phyloP scores from a whole-genome alignment of 2,329 filamentous ascomycete species.

The Microcyclospora pomicola region DNA sequence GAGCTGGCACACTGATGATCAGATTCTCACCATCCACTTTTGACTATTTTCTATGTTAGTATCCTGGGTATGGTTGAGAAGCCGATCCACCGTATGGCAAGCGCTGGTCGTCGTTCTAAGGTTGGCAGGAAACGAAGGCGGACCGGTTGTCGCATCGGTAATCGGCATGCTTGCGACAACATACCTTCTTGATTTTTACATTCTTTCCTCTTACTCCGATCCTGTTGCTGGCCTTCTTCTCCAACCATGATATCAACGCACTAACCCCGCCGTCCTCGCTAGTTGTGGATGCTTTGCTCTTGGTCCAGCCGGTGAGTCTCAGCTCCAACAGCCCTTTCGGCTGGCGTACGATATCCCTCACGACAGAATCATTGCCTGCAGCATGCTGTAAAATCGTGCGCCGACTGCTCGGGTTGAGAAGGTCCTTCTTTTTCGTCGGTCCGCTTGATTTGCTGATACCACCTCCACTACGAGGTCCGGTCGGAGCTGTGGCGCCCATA shows the following conservation, averaged over 20 bases:
- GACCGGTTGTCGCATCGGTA: slow-evolving; percentile 11
- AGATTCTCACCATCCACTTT: slow-evolving; percentile 24
- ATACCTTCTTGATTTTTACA: slow-evolving; percentile 27
- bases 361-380: too few species aligned
- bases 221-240: slow-evolving; percentile 25
- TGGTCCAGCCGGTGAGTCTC: slow-evolving; percentile 28
- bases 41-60: slow-evolving; percentile 19
- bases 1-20: slow-evolving; percentile 23
- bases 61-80: slow-evolving; percentile 2
- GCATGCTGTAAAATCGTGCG: too few species aligned
- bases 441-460: too few species aligned
- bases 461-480: too few species aligned
- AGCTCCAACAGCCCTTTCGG: slow-evolving; percentile 19
- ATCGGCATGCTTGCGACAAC: slow-evolving; percentile 8
- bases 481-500: too few species aligned
- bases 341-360: too few species aligned
- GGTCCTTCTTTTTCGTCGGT: too few species aligned
- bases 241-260: slow-evolving; percentile 27
- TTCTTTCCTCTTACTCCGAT: slow-evolving; percentile 18
- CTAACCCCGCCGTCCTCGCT: slow-evolving; percentile 23
- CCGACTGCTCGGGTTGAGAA: too few species aligned
- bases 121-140: slow-evolving; percentile 16
- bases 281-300: slow-evolving; percentile 23
- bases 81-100: slow-evolving; percentile 5
- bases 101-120: slow-evolving; percentile 20